These are phyloP conservation scores for Stephania cephalantha DNA, from an alignment of 164 flowering plant genomes.

Conservation along the genomic window DNA sequence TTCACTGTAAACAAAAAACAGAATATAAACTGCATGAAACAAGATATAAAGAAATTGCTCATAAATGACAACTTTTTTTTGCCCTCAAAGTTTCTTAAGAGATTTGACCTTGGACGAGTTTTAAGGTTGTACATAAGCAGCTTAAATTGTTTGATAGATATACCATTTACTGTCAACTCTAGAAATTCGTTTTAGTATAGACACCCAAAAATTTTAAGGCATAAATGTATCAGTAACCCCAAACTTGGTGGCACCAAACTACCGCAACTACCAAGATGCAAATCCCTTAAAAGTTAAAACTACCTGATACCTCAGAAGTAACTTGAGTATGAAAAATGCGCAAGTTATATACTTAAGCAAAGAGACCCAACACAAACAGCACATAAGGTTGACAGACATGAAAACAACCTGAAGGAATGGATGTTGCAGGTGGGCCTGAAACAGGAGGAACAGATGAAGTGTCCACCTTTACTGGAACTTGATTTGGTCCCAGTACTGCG, in stretches of 20 bases:
- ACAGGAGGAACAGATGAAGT: slow-evolving; percentile 38
- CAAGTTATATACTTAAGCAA: not conserved
- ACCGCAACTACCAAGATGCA: not conserved
- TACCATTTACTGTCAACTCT: not conserved
- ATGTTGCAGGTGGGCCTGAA: slow-evolving; percentile 54
- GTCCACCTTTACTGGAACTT: slow-evolving; percentile 64
- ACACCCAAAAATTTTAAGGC: not conserved
- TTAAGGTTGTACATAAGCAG: not conserved
- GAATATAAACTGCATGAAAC: slow-evolving; percentile 2
- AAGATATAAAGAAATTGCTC: not conserved
- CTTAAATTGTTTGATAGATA: not conserved
- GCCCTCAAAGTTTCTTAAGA: not conserved
- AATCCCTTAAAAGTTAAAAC: not conserved
- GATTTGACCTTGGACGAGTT: not conserved
- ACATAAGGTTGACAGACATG: not conserved
- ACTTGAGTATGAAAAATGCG: not conserved
- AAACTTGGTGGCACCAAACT: not conserved
- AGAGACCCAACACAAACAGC: not conserved
- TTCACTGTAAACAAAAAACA: slow-evolving; percentile 37
- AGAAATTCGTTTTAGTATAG: not conserved
- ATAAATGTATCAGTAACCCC: not conserved
- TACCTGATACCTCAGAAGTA: not conserved
- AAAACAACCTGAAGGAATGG: slow-evolving; percentile 57
- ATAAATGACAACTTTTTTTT: not conserved
- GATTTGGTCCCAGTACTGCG: slow-evolving; percentile 46